These are phyloP conservation scores for Pseudogymnoascus destructans DNA, from an alignment of 2,329 filamentous ascomycete genomes.

Conservation along the genomic window DNA sequence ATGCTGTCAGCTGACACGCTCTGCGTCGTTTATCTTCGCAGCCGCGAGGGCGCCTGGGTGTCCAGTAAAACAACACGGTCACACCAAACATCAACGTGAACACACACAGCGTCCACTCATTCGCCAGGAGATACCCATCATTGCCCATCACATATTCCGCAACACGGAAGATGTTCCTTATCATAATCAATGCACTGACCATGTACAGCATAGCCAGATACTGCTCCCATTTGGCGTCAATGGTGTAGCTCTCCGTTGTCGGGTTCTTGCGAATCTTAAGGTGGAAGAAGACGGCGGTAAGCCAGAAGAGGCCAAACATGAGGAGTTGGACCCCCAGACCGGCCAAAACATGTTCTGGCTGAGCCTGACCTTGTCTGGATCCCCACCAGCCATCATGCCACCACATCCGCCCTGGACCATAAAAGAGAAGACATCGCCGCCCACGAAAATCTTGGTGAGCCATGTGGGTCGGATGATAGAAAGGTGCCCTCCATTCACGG, in stretches of 20 bases:
- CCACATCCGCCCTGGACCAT: slow-evolving; percentile 35
- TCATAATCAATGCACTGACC: slow-evolving; percentile 32
- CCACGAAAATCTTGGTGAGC: slow-evolving; percentile 42
- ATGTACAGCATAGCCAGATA: slow-evolving; percentile 31
- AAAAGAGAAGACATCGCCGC: slow-evolving; percentile 41
- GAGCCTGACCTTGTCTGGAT: slow-evolving; percentile 22
- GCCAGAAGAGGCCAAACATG: slow-evolving; percentile 42
- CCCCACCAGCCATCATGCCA: slow-evolving; percentile 26
- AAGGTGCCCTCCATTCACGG: slow-evolving; percentile 26
- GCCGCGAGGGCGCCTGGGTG: slow-evolving; percentile 22
- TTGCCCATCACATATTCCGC: slow-evolving; percentile 34
- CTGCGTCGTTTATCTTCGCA: background rate
- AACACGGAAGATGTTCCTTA: slow-evolving; percentile 35
- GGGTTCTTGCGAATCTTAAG: slow-evolving; percentile 13
- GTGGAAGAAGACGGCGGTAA: slow-evolving; percentile 28
- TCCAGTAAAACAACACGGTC: slow-evolving; percentile 26
- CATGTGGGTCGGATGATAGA: slow-evolving; percentile 30
- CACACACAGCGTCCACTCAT: slow-evolving; percentile 33
- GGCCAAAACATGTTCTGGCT: slow-evolving; percentile 41
- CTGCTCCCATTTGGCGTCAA: slow-evolving; percentile 22
- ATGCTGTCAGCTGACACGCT: background rate
- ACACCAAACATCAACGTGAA: slow-evolving; percentile 33
- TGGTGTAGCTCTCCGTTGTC: slow-evolving; percentile 12
- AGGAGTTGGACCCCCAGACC: slow-evolving; percentile 45
- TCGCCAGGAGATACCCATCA: slow-evolving; percentile 30